phyloP scores from a whole-genome alignment of 2,329 filamentous ascomycete genomes.

The Didymosphaeria variabile region DNA sequence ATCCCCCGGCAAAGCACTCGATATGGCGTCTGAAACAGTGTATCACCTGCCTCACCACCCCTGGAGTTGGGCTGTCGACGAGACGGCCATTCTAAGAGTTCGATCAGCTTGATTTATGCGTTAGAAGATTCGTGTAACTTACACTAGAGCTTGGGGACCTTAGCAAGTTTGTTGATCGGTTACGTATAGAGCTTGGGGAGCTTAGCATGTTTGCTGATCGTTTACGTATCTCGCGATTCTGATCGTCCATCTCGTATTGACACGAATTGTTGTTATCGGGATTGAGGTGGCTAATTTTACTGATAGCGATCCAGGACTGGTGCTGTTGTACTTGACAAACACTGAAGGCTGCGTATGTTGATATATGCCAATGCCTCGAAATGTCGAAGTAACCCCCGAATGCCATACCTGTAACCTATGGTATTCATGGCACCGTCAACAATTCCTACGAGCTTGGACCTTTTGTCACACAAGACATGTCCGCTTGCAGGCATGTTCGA shows the following conservation, averaged over 20 bases:
- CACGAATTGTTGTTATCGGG: not conserved
- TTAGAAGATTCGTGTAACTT: not conserved
- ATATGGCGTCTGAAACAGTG: not conserved
- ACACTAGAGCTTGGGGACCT: not conserved
- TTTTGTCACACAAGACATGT: not conserved
- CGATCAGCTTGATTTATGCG: not conserved
- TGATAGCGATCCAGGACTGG: not conserved
- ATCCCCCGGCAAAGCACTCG: not conserved
- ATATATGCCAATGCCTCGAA: not conserved
- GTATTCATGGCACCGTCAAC: not conserved
- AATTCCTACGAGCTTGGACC: not conserved
- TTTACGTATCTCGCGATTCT: not conserved
- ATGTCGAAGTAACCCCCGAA: not conserved
- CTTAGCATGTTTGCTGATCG: not conserved
- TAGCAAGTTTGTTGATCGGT: not conserved
- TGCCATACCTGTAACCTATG: not conserved
- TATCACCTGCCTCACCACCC: not conserved
- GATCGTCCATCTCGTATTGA: not conserved
- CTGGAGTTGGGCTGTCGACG: not conserved
- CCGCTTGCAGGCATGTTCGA: not conserved
- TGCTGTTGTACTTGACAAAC: not conserved
- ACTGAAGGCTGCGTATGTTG: not conserved
- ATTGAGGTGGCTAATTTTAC: not conserved
- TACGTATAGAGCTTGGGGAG: not conserved
- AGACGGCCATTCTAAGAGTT: not conserved